phyloP scores from a whole-genome alignment of 2,329 filamentous ascomycete species.

The Fusarium sp. region DNA sequence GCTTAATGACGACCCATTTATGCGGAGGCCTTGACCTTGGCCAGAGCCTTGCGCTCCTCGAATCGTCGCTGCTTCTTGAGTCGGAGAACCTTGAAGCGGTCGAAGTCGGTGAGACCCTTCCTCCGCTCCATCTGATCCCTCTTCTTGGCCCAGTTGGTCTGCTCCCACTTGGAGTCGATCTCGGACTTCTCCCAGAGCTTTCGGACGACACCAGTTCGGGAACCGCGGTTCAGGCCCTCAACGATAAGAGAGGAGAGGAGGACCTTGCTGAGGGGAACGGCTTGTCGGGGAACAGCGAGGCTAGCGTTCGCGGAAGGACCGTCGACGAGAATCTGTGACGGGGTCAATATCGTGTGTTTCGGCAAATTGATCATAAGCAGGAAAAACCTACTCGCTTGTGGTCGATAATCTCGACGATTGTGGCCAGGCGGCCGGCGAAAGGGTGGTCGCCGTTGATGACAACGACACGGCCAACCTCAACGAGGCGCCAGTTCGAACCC shows the following conservation, averaged over 20 bases:
- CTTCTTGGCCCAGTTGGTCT: constrained; percentile 95
- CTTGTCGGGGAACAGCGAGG: constrained; percentile 86
- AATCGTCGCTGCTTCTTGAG: constrained; percentile 99
- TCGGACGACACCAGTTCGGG: constrained; percentile 85
- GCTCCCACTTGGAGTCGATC: constrained; percentile 93
- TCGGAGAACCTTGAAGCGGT: constrained; percentile 99
- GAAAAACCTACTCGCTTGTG: constrained; percentile 95
- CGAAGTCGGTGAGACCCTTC: constrained; percentile 95
- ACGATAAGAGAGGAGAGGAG: constrained; percentile 93
- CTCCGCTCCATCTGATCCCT: constrained; percentile 86
- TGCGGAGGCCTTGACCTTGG: constrained; percentile 88
- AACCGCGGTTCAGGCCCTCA: constrained; percentile 84
- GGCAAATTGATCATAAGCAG: constrained; percentile 18
- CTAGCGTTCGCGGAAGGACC: constrained; percentile 87
- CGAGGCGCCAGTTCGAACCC: constrained; percentile 90
- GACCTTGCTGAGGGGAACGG: constrained; percentile 82
- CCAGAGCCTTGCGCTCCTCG: constrained; percentile 96
- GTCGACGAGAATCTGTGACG: constrained; percentile 87
- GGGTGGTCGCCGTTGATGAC: constrained; percentile 85
- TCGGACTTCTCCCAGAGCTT: constrained; percentile 90
- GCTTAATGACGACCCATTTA: constrained; percentile 63
- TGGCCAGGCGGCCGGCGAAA: constrained; percentile 86
- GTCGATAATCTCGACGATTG: constrained; percentile 99
- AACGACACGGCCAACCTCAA: constrained; percentile 98
- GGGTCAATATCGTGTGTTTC: constrained; percentile 44